Conservation (phyloP, 2,329 filamentous ascomycete genomes). For the Botrytis cinerea region DNA sequence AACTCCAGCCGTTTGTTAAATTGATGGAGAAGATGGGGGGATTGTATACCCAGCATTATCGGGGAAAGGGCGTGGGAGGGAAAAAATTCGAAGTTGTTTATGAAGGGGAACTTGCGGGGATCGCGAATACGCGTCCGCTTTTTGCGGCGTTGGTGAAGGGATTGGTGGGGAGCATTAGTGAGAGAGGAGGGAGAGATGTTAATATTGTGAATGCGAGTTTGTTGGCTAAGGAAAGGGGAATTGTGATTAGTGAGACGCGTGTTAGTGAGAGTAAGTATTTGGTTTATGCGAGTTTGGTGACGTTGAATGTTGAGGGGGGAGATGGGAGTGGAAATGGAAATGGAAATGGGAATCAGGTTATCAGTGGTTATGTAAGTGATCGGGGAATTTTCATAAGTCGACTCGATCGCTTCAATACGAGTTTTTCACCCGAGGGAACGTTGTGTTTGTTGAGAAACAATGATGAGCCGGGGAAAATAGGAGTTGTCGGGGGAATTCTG, state of each 20-base stretch:
- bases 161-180: slow-evolving; percentile 67
- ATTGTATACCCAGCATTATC: slow-evolving; percentile 76
- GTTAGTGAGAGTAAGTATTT: slow-evolving; percentile 61
- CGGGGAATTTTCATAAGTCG: slow-evolving; percentile 69
- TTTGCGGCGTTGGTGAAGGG: slow-evolving; percentile 80
- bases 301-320: slow-evolving; percentile 50
- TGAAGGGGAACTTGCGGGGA: slow-evolving; percentile 69
- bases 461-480: slow-evolving; percentile 80
- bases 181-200: slow-evolving; percentile 65
- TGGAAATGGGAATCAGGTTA: slow-evolving; percentile 49
- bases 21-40: slow-evolving; percentile 79
- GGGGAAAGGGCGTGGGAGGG: slow-evolving; percentile 50
- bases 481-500: slow-evolving; percentile 70
- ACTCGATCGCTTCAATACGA: slow-evolving; percentile 71
- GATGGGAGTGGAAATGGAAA: slow-evolving; percentile 5
- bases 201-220: slow-evolving; percentile 82
- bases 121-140: slow-evolving; percentile 75
- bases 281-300: slow-evolving; percentile 71
- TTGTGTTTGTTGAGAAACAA: slow-evolving; percentile 80
- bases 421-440: slow-evolving; percentile 72
- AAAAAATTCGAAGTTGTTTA: slow-evolving; percentile 76
- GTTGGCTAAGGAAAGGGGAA: slow-evolving; percentile 74
- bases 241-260: slow-evolving; percentile 74
- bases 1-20: slow-evolving; percentile 73
- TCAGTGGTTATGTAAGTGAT: slow-evolving; percentile 67